Base-by-base conservation (phyloP, 2,329 filamentous ascomycete genomes). In the Rachicladosporium sp. region DNA sequence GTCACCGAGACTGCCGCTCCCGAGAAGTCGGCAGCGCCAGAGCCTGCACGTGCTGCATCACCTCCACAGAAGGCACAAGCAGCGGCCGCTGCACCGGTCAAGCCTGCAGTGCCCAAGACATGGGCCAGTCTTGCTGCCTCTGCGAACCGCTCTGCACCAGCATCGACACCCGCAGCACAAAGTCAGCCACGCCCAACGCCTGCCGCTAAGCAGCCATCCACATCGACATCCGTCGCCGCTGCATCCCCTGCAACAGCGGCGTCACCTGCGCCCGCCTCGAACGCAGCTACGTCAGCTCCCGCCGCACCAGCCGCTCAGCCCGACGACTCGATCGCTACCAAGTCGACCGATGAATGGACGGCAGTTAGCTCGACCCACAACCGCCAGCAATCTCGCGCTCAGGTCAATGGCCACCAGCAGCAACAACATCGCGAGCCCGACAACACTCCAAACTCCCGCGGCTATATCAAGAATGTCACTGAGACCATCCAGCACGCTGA, bases 401-500 rank as follows among this genome's bases (percentile, higher is more conserved):
- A 54, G 39, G 43, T 46, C 31, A 48, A 45, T 37, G 75, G 74
- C 37, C 80, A 83, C 61, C 78, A 40, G 70, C 76, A 51, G 69
- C 76, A 41, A 69, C 76, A 51, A 69, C 68, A 37, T 61, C 70
- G 19, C 58, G 66, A 35, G 82, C 88, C 55, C 82, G 81, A 88
- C 45, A 76, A 76, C 41, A 74, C 86, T 49, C 81, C 89, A 46
- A 76, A 76, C 46, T 75, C 86, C 49, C 75, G 87, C 50, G 91
- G 82, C 12, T 96, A 95, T 63, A 86, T 98, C 63, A 94, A 94
- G 71, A 93, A 89, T 53, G 89, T 96, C 36, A 89, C 80, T 36
- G 87, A 93, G 29, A 88, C 87, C 65, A 80, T 98, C 38, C 75
- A 84, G 57, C 73, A 78, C 10, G 74, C 77, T 31, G 76, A 85